A percentile compares a stretch with the other conserved stretches of the same genome.
phyloP scores from a whole-genome alignment of 176 grass and related monocot genomes.

The Tuctoria greenei region DNA sequence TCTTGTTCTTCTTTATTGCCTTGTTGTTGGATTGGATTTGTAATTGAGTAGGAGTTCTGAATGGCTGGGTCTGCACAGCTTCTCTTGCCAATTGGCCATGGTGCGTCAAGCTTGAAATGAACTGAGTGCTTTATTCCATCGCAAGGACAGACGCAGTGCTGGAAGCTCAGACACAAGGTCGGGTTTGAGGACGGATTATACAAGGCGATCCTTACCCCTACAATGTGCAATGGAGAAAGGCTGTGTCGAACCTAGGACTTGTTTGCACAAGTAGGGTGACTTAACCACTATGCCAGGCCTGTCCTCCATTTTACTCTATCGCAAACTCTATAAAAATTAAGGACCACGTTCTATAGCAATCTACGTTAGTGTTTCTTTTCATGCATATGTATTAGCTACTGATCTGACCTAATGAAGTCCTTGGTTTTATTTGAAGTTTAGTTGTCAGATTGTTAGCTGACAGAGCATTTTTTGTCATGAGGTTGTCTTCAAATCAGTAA shows the following conservation, averaged over 20 bases:
- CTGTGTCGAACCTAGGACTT: too few species aligned
- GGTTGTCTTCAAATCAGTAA: neutral
- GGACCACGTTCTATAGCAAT: neutral
- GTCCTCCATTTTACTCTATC: neutral
- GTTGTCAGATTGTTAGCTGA: neutral
- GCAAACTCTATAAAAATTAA: neutral
- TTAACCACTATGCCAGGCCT: too few species aligned
- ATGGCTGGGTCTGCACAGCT: neutral
- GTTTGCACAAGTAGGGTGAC: too few species aligned
- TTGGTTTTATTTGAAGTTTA: neutral
- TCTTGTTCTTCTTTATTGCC: slow-evolving; percentile 7
- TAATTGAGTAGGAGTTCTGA: neutral
- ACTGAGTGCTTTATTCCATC: neutral
- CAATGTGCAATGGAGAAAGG: too few species aligned
- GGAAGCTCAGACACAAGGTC: too few species aligned
- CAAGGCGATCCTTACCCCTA: too few species aligned
- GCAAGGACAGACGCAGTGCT: too few species aligned
- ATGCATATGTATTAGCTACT: slow-evolving; percentile 3
- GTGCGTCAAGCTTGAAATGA: slow-evolving; percentile 1
- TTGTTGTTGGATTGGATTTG: neutral
- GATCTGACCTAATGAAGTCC: neutral
- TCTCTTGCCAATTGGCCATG: neutral
- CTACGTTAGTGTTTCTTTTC: slow-evolving; percentile 1
- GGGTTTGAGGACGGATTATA: too few species aligned
- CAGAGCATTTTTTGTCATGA: neutral